phyloP scores from a whole-genome alignment of 192 early-diverging fungal species.

The Coemansia sp. region DNA sequence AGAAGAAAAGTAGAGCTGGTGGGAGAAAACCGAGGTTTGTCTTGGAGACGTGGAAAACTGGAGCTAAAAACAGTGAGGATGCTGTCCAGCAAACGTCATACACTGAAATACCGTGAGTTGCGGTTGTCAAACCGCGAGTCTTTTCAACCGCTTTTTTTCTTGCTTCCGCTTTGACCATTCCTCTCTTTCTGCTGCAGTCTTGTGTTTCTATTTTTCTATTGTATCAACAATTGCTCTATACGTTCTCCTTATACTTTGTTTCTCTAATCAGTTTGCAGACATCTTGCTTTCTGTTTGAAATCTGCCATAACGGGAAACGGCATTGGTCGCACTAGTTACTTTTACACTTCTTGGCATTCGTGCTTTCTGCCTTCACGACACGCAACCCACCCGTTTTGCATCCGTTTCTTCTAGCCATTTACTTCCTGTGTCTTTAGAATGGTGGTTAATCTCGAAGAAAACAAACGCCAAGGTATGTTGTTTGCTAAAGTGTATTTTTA shows the following conservation, averaged over 20 bases:
- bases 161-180: not conserved
- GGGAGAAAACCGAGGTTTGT: not conserved
- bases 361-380: too few relatives aligned
- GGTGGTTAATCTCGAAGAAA: slow-evolving; percentile 33
- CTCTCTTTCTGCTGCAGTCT: not conserved
- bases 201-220: not conserved
- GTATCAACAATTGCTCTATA: slow-evolving; percentile 1
- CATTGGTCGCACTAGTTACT: not conserved
- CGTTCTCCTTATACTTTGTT: not conserved
- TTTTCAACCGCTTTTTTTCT: not conserved
- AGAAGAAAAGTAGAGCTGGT: not conserved
- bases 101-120: not conserved
- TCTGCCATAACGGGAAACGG: too few relatives aligned
- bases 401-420: slow-evolving; percentile 2
- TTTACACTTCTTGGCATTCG: not conserved
- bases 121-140: not conserved
- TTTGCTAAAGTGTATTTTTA: not conserved
- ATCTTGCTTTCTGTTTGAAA: not conserved
- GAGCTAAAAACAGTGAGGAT: too few relatives aligned
- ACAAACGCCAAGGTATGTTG: slow-evolving; percentile 47
- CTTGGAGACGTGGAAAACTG: not conserved
- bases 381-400: not conserved
- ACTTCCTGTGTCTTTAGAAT: slow-evolving; percentile 19
- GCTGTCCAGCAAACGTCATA: too few relatives aligned
- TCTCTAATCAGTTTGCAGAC: not conserved